Evolutionary conservation across 305 asterid genomes (phyloP).

Genomic region (Plantago coronopus): DNA sequence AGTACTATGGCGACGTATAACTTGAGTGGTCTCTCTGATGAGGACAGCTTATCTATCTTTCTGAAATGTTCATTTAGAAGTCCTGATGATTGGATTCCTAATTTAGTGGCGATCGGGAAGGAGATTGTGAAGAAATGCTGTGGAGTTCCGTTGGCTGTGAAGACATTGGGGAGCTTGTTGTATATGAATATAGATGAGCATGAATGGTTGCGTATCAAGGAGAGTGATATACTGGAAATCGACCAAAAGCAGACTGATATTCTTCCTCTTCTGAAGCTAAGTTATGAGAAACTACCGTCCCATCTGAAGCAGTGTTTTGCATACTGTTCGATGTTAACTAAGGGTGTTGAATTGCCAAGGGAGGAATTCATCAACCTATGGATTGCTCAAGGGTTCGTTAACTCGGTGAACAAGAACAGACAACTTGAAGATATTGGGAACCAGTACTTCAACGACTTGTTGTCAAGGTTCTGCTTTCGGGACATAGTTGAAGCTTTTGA

Average conservation of each 20-base stretch:
- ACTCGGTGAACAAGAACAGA: constrained; percentile 17
- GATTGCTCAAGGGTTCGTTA: constrained; percentile 49
- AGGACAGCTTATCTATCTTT: constrained; percentile 38
- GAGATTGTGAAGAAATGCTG: constrained; percentile 50
- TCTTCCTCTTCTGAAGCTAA: constrained; percentile 41
- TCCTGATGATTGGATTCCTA: constrained; percentile 26
- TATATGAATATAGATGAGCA: constrained; percentile 43
- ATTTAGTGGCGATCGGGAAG: constrained; percentile 40
- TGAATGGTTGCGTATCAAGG: constrained; percentile 42
- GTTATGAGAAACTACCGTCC: constrained; percentile 45
- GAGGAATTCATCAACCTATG: constrained; percentile 46
- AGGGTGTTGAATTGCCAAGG: constrained; percentile 43
- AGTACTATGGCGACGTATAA: constrained; percentile 31
- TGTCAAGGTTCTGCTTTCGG: constrained; percentile 48
- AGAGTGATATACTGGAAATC: constrained; percentile 43
- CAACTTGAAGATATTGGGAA: constrained; percentile 38
- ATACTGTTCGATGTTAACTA: constrained; percentile 50
- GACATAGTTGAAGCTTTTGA: constrained; percentile 44
- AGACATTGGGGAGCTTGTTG: constrained; percentile 45
- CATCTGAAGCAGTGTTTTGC: constrained; percentile 53
- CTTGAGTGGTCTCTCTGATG: constrained; percentile 35
- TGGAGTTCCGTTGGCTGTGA: constrained; percentile 51
- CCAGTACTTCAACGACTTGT: constrained; percentile 39
- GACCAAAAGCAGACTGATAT: constrained; percentile 44
- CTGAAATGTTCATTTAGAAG: constrained; percentile 40